Evolutionary conservation across 2,329 filamentous ascomycete species (phyloP), one percentile per base, ranked within the genome.

Genomic region (Monosporascus sp.): DNA sequence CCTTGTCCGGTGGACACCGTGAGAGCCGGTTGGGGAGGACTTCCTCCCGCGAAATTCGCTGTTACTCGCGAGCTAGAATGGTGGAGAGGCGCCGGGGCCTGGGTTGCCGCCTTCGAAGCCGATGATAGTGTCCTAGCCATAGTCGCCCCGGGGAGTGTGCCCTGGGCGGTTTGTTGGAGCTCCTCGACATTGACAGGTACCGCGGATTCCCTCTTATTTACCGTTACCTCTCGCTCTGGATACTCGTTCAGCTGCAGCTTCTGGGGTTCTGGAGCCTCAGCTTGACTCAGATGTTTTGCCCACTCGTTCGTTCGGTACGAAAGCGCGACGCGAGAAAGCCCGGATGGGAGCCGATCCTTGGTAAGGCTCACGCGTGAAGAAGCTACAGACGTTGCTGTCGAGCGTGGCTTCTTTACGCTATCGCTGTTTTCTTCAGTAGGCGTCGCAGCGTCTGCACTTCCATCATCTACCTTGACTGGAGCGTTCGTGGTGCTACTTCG

Each of bases 271-370:
- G 91, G 91, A 5, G 76, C 73, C 17, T 97, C 92, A 7, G 93
- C 91, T 43, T 81, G 75, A 58, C 85, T 84, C 11, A 96, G 77
- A 68, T 96, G 91, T 69, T 96, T 97, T 0, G 91, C 91, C 93
- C 93, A 97, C 72, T 97, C 93, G 59, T 96, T 96, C 2, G 91
- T 97, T 53, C 93, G 84, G 66, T 94, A 96, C 0, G 88, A 89
- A 67, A 90, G 76, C 2, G 91, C 87, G 8, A 96, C 82, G 56
- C 83, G 86, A 1, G 91, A 94, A 36, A 91, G 71, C 14, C 84
- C 83, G n/a, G 78, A 74, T 0, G 90, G 89, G 9, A 96, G 78
- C 11, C 78, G 78, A 3, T 84, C 83, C 57, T 78, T 80, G 5
- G 80, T 84, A 54, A 88, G 68, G 47, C 72, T 81, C 17, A 69